phyloP scores from a whole-genome alignment of 306 rosid species.

The Corylus avellana region DNA sequence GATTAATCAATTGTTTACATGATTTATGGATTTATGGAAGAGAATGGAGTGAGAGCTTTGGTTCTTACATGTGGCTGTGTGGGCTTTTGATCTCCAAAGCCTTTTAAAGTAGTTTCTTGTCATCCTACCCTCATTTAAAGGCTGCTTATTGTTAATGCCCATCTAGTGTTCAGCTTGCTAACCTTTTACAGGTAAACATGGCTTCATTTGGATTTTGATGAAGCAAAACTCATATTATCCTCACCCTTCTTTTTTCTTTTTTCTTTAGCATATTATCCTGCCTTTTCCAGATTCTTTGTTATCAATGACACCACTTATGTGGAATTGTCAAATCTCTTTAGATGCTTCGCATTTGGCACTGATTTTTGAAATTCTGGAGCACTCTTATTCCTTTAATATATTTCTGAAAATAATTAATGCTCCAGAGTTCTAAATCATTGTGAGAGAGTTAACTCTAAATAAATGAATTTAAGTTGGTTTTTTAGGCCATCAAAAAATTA shows the following conservation, averaged over 20 bases:
- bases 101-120: background rate
- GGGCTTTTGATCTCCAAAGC: conserved; percentile 10
- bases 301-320: background rate
- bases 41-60: background rate
- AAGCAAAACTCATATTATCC: background rate
- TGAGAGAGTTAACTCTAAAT: background rate
- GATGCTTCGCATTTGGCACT: no score
- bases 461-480: background rate
- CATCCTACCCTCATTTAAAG: background rate
- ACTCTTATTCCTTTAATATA: background rate
- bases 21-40: background rate
- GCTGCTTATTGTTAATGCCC: background rate
- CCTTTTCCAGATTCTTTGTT: background rate
- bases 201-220: background rate
- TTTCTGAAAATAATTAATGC: background rate
- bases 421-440: background rate
- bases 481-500: background rate
- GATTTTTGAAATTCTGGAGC: background rate
- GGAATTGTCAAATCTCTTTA: background rate
- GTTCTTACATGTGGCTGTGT: background rate
- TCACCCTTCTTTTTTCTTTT: background rate
- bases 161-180: background rate
- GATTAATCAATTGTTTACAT: background rate
- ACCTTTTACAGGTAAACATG: background rate
- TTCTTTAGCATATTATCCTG: background rate